These are phyloP conservation scores for Psophocarpus tetragonolobus DNA, from an alignment of 306 rosid species.

Conservation along the genomic window DNA sequence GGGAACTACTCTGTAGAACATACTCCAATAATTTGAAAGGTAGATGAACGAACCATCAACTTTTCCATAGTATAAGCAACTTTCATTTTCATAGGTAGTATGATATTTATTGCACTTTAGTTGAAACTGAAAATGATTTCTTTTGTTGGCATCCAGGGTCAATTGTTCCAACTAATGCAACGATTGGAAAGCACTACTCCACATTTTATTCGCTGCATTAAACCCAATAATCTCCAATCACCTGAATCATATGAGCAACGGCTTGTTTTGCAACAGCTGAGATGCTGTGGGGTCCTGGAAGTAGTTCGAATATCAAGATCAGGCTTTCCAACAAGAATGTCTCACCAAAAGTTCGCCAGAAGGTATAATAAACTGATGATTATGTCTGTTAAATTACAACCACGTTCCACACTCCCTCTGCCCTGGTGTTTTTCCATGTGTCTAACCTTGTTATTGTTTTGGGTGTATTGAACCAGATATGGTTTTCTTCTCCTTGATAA, in stretches of 20 bases:
- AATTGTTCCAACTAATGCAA: slow-evolving; percentile 85
- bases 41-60: slow-evolving; percentile 4
- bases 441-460: slow-evolving; percentile 30
- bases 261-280: slow-evolving; percentile 91
- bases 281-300: slow-evolving; percentile 97
- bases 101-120: slow-evolving; percentile 12
- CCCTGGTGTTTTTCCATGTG: slow-evolving; percentile 1
- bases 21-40: no score
- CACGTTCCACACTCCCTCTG: neutral
- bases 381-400: neutral
- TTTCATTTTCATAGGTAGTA: neutral
- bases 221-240: slow-evolving; percentile 91
- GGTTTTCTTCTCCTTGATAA: slow-evolving; percentile 91
- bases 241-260: slow-evolving; percentile 89
- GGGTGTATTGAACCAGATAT: slow-evolving; percentile 56
- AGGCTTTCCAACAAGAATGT: slow-evolving; percentile 94
- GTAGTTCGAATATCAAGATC: slow-evolving; percentile 96
- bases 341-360: slow-evolving; percentile 86
- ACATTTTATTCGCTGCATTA: slow-evolving; percentile 96
- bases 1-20: no score
- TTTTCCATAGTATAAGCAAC: neutral
- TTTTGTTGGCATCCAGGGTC: slow-evolving; percentile 58
- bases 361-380: slow-evolving; percentile 52
- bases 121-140: slow-evolving; percentile 14
- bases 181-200: slow-evolving; percentile 95